A percentile compares a stretch with the other conserved stretches of the same genome.
Conservation (phyloP, 345 rosid species). For the Corymbia maculata region DNA sequence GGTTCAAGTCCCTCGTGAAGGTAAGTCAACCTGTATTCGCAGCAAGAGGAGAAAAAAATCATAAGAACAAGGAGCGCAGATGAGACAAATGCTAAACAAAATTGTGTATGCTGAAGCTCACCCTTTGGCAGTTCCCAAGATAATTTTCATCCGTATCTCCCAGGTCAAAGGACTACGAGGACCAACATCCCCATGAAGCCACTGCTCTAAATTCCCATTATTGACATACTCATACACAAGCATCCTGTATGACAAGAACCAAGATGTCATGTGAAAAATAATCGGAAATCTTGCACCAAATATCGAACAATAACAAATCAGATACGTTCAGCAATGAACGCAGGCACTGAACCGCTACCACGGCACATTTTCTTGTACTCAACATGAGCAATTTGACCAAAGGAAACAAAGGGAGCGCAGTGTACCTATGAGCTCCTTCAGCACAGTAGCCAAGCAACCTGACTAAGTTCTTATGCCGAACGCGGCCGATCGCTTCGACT, state of each 20-base stretch:
- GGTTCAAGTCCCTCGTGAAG: conserved; percentile 97
- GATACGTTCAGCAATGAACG: neutral
- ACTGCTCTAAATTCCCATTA: conserved; percentile 76
- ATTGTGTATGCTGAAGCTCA: conserved; percentile 1
- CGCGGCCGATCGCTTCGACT: conserved; percentile 94
- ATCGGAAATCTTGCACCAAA: neutral
- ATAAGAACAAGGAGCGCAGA: neutral
- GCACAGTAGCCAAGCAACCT: conserved; percentile 91
- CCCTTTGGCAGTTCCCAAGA: conserved; percentile 87
- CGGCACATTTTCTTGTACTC: neutral
- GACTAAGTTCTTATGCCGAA: conserved; percentile 83
- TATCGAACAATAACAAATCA: neutral
- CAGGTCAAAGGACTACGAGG: conserved; percentile 64
- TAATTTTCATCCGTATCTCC: conserved; percentile 67
- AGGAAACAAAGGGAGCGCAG: neutral
- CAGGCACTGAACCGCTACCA: neutral
- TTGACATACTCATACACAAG: conserved; percentile 82
- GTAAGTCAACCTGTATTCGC: conserved; percentile 49
- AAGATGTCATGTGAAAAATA: neutral
- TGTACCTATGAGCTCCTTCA: conserved; percentile 95
- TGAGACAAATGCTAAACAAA: neutral
- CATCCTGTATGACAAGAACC: conserved; percentile 39
- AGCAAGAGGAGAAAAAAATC: neutral
- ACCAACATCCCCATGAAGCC: conserved; percentile 81
- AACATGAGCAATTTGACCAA: neutral